Evolutionary conservation across 371 early-diverging fungal species (phyloP), one percentile per base, ranked within the genome.

Genomic region (Haplosporangium sp.): DNA sequence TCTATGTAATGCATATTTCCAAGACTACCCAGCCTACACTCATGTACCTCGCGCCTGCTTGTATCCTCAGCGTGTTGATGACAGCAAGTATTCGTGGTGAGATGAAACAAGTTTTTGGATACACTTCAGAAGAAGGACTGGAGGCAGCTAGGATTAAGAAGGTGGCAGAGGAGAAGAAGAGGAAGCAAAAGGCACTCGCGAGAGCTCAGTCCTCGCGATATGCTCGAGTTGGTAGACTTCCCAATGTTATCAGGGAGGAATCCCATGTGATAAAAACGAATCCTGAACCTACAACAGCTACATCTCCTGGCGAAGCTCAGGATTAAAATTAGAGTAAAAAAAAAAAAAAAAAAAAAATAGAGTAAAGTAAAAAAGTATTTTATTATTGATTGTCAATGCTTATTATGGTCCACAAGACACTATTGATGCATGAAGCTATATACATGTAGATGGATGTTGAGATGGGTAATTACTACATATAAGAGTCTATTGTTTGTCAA

Each of bases 1-100:
- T 98, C 63, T 83, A 84, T n/a, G 94, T 97, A 48, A 94, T 96
- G 94, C 96, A 97, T 74, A 86, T 91, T 38, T 95, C 95, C 86
- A 87, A 95, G 78, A 93, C 95, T 17, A 95, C 97, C 15, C 98
- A 96, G 89, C 99, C 99, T 1, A 96, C 97, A 7, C 86, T 98
- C 4, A 87, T 98, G 44, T 99, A 97, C 67, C 89, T 98, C 17
- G 93, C 96, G 0, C 96, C 97, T 2, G 97, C 97, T 2, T 98
- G 98, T 75, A 95, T 94, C 61, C 71, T 97, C 19, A 94, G 98
- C 39, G 90, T 90, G 13, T 68, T 97, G 55, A 65, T 93, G 47
- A 92, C 94, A 4, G 97, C 95, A 6, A 65, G 85, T 8, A 74
- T 85, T 15, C 94, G 96, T 44, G 95, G 96, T 63, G 96, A 98